Percentiles rank a stretch among this genome's conserved stretches.
Conservation (phyloP, 192 early-diverging fungal species). For the Umbelopsis sp. region DNA sequence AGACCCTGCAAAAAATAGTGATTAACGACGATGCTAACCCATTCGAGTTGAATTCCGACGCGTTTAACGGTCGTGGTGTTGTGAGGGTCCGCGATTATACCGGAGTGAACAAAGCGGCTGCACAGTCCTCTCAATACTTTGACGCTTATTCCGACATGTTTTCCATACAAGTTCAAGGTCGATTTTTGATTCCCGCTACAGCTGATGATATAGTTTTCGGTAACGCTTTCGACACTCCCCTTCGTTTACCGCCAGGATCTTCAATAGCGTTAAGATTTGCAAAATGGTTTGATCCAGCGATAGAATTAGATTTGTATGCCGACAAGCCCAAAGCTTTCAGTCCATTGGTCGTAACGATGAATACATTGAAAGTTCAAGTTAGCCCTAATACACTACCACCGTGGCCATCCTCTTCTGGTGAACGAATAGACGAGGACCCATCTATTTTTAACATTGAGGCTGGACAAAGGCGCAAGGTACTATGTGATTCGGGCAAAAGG, state of each 20-base stretch:
- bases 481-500: constrained; percentile 44
- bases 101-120: constrained; percentile 35
- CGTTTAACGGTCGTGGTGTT: constrained; percentile 64
- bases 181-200: constrained; percentile 69
- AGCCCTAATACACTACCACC: constrained; percentile 26
- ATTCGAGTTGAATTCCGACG: constrained; percentile 58
- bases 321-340: constrained; percentile 74
- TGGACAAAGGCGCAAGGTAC: constrained; percentile 16
- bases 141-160: constrained; percentile 60
- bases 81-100: constrained; percentile 72
- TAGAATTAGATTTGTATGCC: constrained; percentile 67
- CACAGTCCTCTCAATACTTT: constrained; percentile 54
- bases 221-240: constrained; percentile 70
- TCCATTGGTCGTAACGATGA: constrained; percentile 76
- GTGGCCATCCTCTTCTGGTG: constrained; percentile 44
- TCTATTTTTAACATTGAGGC: constrained; percentile 18
- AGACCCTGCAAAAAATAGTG: constrained; percentile 36
- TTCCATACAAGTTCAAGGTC: constrained; percentile 70
- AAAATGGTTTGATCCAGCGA: constrained; percentile 74
- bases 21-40: constrained; percentile 71
- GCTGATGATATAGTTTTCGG: constrained; percentile 78
- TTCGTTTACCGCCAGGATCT: constrained; percentile 66
- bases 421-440: constrained; percentile 32
- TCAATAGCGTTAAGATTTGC: constrained; percentile 76
- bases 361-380: constrained; percentile 59